phyloP scores from a whole-genome alignment of 108 stramenopile species.

The Nannochloropsis oceanica region DNA sequence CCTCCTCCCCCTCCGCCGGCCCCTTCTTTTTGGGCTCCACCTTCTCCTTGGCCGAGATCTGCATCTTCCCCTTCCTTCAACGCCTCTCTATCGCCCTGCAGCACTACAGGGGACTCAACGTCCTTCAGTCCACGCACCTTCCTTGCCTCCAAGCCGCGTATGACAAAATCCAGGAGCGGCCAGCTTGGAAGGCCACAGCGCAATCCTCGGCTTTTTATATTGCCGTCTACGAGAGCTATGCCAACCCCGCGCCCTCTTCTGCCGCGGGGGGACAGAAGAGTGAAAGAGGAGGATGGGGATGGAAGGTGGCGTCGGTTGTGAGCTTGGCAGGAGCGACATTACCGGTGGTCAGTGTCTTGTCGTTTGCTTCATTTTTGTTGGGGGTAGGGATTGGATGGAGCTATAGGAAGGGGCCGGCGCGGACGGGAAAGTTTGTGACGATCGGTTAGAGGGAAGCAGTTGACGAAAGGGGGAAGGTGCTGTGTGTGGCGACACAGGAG shows the following conservation, averaged over 20 bases:
- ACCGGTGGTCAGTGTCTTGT: background rate
- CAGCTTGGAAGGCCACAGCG: background rate
- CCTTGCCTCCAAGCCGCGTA: background rate
- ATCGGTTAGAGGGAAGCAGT: background rate
- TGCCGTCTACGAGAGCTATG: background rate
- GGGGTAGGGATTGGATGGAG: background rate
- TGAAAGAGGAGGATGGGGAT: background rate
- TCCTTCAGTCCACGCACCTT: background rate
- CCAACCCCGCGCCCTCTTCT: background rate
- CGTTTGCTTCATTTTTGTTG: background rate
- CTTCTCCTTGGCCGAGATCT: background rate
- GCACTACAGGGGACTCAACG: background rate
- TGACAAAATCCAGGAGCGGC: background rate
- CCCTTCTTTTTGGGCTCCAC: background rate
- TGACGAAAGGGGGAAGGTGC: background rate
- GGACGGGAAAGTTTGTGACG: background rate
- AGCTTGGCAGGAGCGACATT: background rate
- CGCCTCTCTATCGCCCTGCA: background rate
- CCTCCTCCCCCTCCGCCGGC: background rate
- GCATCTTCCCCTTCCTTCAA: background rate
- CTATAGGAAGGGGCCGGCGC: background rate
- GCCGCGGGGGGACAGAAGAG: background rate
- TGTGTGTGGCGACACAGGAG: background rate
- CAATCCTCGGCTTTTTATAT: background rate
- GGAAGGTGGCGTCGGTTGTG: background rate